Conservation (phyloP, 2,329 filamentous ascomycete genomes). For the Colletotrichum limetticola region DNA sequence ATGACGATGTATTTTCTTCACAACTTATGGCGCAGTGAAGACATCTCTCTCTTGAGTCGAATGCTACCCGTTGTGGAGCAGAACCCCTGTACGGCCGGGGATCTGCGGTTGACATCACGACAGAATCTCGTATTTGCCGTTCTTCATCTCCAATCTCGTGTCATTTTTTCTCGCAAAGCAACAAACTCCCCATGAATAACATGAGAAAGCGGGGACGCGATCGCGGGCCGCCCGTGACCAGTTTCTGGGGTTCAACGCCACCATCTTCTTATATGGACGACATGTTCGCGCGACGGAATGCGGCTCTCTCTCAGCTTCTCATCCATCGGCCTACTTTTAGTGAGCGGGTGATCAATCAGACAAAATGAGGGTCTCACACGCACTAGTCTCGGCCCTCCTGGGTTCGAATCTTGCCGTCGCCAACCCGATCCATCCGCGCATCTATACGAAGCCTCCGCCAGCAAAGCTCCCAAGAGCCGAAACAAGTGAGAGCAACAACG, state of each 20-base stretch:
- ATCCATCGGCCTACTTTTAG: background rate
- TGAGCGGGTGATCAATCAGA: constrained; percentile 15
- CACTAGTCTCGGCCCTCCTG: constrained; percentile 10
- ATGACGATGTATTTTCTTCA: background rate
- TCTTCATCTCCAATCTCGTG: constrained; percentile 21
- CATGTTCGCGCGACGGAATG: background rate
- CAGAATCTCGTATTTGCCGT: constrained; percentile 28
- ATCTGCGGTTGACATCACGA: constrained; percentile 17
- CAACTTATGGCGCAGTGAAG: background rate
- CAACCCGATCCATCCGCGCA: constrained; percentile 20
- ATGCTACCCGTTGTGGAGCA: background rate
- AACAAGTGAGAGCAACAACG: background rate
- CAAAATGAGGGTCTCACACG: constrained; percentile 16
- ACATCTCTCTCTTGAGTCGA: background rate
- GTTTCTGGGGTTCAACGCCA: background rate
- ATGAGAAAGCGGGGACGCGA: background rate
- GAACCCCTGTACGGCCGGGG: constrained; percentile 15
- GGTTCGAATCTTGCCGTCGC: background rate
- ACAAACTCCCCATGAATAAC: background rate
- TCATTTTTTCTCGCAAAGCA: background rate
- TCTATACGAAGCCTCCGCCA: background rate
- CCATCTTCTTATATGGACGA: background rate
- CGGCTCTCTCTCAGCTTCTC: background rate
- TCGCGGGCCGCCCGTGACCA: background rate
- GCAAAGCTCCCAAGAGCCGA: background rate